Conservation (phyloP, 441 rosid species). For the Euphorbia schlechtendalii region DNA sequence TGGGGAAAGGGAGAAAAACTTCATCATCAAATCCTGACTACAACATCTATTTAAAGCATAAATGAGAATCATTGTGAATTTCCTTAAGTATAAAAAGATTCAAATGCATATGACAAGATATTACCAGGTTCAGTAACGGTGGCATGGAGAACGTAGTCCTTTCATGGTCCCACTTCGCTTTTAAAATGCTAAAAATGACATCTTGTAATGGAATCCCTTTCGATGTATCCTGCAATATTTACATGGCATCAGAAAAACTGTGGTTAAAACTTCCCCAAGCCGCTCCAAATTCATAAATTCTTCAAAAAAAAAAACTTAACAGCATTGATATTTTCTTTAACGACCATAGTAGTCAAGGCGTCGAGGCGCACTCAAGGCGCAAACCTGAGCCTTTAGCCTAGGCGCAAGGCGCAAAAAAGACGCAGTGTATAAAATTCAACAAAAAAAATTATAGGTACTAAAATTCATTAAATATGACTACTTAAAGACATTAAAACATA, state of each 20-base stretch:
- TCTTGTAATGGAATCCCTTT: slow-evolving; percentile 54
- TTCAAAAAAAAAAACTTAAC: not conserved
- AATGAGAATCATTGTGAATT: not conserved
- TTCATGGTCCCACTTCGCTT: slow-evolving; percentile 87
- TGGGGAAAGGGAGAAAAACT: not conserved
- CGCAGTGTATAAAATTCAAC: no score
- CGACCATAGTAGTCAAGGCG: no score
- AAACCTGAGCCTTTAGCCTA: no score
- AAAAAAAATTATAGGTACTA: no score
- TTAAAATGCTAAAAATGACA: slow-evolving; percentile 47
- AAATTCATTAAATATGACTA: no score
- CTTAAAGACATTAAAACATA: no score
- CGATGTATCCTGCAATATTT: slow-evolving; percentile 43
- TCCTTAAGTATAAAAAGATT: not conserved
- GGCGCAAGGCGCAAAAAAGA: no score
- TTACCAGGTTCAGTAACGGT: slow-evolving; percentile 86
- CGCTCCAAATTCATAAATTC: not conserved
- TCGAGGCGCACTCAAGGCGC: no score
- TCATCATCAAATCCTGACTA: not conserved
- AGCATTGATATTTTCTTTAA: no score
- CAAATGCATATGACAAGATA: slow-evolving; percentile 9
- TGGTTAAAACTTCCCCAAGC: not conserved
- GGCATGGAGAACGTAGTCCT: slow-evolving; percentile 84
- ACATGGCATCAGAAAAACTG: not conserved
- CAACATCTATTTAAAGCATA: not conserved